These are phyloP conservation scores for Hordeum pubiflorum DNA, from an alignment of 202 grass and related monocot genomes.

Conservation along the genomic window DNA sequence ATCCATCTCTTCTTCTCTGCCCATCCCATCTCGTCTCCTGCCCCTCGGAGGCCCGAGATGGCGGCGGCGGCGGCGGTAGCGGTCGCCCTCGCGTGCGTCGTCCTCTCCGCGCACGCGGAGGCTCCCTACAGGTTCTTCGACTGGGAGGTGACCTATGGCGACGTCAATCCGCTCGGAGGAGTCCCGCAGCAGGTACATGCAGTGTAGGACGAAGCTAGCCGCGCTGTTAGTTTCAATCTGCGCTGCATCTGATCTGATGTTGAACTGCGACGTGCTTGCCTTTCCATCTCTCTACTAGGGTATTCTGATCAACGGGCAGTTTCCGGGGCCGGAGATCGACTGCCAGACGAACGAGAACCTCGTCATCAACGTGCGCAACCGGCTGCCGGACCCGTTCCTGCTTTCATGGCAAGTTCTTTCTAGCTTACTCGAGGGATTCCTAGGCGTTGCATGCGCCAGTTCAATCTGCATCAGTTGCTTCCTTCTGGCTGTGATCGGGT, in stretches of 20 bases:
- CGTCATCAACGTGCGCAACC: slow-evolving; percentile 63
- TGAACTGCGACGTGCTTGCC: background rate
- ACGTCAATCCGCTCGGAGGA: slow-evolving; percentile 47
- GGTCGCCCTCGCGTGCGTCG: background rate
- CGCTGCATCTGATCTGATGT: background rate
- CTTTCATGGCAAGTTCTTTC: slow-evolving; percentile 56
- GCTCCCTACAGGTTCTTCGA: slow-evolving; percentile 50
- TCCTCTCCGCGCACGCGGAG: slow-evolving; percentile 13
- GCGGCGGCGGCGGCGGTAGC: background rate
- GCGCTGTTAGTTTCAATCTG: background rate
- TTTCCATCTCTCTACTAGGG: slow-evolving; percentile 19
- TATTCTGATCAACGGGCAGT: slow-evolving; percentile 81
- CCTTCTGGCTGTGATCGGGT: background rate
- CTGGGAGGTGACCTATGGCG: slow-evolving; percentile 49
- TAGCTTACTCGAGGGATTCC: background rate
- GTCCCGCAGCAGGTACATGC: slow-evolving; percentile 39
- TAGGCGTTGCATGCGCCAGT: background rate
- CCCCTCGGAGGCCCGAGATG: background rate
- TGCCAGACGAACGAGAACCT: slow-evolving; percentile 68
- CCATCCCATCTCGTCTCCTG: background rate
- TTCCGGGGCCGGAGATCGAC: slow-evolving; percentile 67
- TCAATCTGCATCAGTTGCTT: background rate
- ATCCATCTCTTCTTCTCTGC: background rate
- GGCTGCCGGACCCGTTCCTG: slow-evolving; percentile 57
- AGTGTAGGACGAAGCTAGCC: background rate